Conservation (phyloP, 768 basidiomycete species). For the Tylopilus balloui region DNA sequence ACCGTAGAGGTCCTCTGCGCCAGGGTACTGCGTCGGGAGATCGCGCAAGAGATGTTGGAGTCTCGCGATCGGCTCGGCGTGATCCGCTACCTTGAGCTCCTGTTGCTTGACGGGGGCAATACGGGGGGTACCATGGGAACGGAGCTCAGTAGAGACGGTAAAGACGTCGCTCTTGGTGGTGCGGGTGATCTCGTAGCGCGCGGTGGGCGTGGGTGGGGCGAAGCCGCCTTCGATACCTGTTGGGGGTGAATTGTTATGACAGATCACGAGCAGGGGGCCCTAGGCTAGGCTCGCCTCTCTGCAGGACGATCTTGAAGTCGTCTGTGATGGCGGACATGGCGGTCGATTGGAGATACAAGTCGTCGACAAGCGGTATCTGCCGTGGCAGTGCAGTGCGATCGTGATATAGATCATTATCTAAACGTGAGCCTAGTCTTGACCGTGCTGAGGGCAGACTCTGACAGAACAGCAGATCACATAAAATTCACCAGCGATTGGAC, state of each 20-base stretch:
- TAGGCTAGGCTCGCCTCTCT: conserved; percentile 52
- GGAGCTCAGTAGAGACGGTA: conserved; percentile 43
- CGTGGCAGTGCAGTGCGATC: not conserved
- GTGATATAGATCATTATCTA: not conserved
- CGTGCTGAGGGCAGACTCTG: not conserved
- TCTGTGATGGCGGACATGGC: conserved; percentile 17
- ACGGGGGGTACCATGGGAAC: conserved; percentile 45
- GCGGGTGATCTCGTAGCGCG: conserved; percentile 50
- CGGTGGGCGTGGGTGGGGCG: conserved; percentile 58
- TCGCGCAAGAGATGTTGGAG: conserved; percentile 55
- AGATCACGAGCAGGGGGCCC: not conserved
- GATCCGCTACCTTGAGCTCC: conserved; percentile 35
- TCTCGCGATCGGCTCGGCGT: conserved; percentile 21
- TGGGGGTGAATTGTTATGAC: not conserved
- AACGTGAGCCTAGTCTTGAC: not conserved
- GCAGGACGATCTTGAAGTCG: conserved; percentile 32
- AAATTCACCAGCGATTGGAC: too few relatives aligned
- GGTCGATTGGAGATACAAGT: not conserved
- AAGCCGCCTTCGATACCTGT: conserved; percentile 72
- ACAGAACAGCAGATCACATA: too few relatives aligned
- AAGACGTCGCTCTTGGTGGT: conserved; percentile 34
- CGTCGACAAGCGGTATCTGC: not conserved
- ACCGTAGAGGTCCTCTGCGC: conserved; percentile 71
- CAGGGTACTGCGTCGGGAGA: conserved; percentile 39
- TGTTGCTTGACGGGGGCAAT: conserved; percentile 44